Evolutionary conservation across 129 eudicot species (phyloP), one percentile per base, ranked within the genome.

Genomic region (Flaveria robusta): DNA sequence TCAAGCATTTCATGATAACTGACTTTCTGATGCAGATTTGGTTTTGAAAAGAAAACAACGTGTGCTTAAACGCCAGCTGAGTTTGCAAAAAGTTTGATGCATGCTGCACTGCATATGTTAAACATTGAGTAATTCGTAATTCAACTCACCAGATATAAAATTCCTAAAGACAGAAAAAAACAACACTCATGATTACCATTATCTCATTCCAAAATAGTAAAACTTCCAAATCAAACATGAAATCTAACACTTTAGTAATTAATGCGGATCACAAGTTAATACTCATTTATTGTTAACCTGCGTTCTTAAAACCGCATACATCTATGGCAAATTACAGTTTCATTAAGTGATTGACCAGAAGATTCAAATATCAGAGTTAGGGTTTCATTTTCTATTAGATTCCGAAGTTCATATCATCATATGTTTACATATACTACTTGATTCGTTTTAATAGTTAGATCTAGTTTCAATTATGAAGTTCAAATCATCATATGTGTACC

Each of bases 401-500:
- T 42, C 11, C 9, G n/a, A 60, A 59, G 46, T 60, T 42, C 58
- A 41, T 5, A 34, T 34, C 39, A 34, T 5, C 39, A 5, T 42
- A 14, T 13, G 52, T 58, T 56, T 20, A 20, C 31, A 43, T 74
- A 43, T 7, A 50, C 18, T n/a, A 3, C 9, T 52, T n/a, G 62
- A 55, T 55, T 47, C 49, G 31, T 71, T 29, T 71, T 13, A 18
- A 45, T 13, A 13, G 59, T n/a, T 19, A 60, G 70, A 42, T 62
- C 15, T 45, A 26, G 27, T 43, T 62, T 63, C 79, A 75, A 65
- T 29, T 62, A 34, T 5, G 39, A 34, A 34, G 1, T 34, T 34
- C 39, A 34, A 4, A 34, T 34, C 39, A 4, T 34, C 39, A 34
- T 34, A 34, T 5, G 39, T 34, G 58, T 34, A 92, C 97, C 89